Conservation (phyloP, 495 filamentous ascomycete genomes). For the Aspergillus taichungensis region DNA sequence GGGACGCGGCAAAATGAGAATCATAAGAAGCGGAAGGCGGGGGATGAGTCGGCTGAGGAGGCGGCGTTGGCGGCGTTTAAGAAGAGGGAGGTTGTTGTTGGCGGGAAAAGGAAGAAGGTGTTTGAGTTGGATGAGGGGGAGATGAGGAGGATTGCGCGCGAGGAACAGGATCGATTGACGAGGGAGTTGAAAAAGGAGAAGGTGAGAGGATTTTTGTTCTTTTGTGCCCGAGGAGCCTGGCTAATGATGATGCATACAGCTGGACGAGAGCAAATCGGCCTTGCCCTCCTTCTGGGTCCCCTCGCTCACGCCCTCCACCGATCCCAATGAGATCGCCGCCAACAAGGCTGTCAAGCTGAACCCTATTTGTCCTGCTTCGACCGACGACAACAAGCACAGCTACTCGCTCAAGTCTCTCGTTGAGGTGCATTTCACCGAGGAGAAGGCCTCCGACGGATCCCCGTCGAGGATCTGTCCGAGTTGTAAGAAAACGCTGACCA, state of each 20-base stretch:
- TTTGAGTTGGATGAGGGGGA: slow-evolving; percentile 81
- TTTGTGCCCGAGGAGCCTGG: not conserved
- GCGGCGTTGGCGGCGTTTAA: slow-evolving; percentile 22
- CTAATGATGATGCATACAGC: slow-evolving; percentile 9
- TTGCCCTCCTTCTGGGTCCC: slow-evolving; percentile 94
- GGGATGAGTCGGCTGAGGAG: slow-evolving; percentile 11
- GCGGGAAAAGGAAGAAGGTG: slow-evolving; percentile 38
- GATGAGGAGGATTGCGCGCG: slow-evolving; percentile 56
- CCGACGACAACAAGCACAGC: slow-evolving; percentile 56
- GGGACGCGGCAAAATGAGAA: slow-evolving; percentile 5
- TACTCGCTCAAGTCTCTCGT: slow-evolving; percentile 80
- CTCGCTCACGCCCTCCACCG: slow-evolving; percentile 60
- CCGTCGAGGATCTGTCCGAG: slow-evolving; percentile 69
- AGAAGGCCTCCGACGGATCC: slow-evolving; percentile 43
- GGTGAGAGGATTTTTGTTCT: slow-evolving; percentile 29
- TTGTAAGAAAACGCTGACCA: slow-evolving; percentile 77
- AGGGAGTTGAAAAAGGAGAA: slow-evolving; percentile 66
- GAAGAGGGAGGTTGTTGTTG: slow-evolving; percentile 61
- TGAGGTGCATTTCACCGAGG: slow-evolving; percentile 70
- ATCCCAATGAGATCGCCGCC: slow-evolving; percentile 38
- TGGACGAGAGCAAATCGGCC: slow-evolving; percentile 54
- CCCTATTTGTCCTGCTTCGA: slow-evolving; percentile 74
- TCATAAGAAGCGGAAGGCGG: slow-evolving; percentile 21
- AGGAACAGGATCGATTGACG: slow-evolving; percentile 61
- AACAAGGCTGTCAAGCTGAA: slow-evolving; percentile 58